Conservation (phyloP, 352 stramenopile species). For the Globisporangium radiosum region DNA sequence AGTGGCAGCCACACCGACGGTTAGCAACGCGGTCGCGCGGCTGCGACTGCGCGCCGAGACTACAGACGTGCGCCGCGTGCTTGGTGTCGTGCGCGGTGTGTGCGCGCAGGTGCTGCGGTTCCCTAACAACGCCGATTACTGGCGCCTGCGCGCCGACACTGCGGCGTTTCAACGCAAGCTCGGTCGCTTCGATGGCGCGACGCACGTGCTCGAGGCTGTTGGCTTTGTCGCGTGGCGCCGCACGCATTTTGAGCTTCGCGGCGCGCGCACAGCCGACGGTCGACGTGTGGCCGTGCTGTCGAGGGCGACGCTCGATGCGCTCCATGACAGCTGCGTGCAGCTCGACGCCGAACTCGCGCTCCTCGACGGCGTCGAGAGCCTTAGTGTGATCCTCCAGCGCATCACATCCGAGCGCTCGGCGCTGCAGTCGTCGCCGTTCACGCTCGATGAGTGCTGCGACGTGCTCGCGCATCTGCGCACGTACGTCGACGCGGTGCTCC, state of each 20-base stretch:
- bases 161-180: constrained; percentile 55
- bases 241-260: constrained; percentile 49
- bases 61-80: constrained; percentile 42
- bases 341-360: constrained; percentile 49
- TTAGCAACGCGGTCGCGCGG: constrained; percentile 49
- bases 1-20: constrained; percentile 39
- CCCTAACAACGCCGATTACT: constrained; percentile 69
- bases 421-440: constrained; percentile 20
- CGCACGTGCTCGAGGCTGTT: constrained; percentile 42
- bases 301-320: constrained; percentile 27
- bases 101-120: constrained; percentile 66
- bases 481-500: constrained; percentile 60
- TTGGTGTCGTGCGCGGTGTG: constrained; percentile 40
- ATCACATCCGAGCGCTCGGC: constrained; percentile 23
- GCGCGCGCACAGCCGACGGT: constrained; percentile 28
- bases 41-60: constrained; percentile 44
- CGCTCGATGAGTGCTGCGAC: constrained; percentile 37
- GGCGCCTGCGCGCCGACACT: constrained; percentile 50
- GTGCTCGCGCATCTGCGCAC: constrained; percentile 24
- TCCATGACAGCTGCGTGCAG: constrained; percentile 45
- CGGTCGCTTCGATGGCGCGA: constrained; percentile 52
- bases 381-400: constrained; percentile 46
- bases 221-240: constrained; percentile 53
- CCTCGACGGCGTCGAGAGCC: constrained; percentile 58
- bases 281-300: constrained; percentile 37